phyloP scores from a whole-genome alignment of 345 rosid species.

The Melaleuca quinquenervia region DNA sequence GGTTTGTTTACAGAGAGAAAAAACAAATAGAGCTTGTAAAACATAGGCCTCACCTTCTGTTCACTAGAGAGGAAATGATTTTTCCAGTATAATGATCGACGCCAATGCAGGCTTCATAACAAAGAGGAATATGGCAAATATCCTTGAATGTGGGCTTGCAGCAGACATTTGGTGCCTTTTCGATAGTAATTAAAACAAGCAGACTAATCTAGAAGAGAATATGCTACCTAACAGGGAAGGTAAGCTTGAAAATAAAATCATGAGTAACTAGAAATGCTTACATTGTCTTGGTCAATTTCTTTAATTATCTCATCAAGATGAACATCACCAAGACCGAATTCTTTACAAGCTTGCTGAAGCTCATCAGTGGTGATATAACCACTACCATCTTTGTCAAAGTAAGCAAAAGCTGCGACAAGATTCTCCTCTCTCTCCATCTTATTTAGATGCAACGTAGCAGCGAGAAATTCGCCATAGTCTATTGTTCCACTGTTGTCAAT shows the following conservation, averaged over 20 bases:
- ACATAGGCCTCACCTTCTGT: neutral
- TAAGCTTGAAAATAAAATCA: neutral
- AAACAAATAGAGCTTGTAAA: neutral
- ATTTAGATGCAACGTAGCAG: constrained; percentile 86
- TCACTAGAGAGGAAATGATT: neutral
- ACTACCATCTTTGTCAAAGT: constrained; percentile 86
- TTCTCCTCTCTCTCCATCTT: constrained; percentile 93
- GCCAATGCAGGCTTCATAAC: neutral
- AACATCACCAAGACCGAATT: constrained; percentile 77
- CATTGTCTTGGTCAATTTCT: constrained; percentile 90
- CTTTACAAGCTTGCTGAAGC: constrained; percentile 90
- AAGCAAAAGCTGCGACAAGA: constrained; percentile 73
- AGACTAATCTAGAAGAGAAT: neutral
- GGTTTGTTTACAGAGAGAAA: neutral
- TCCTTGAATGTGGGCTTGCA: neutral
- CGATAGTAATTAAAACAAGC: neutral
- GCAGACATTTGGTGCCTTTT: neutral
- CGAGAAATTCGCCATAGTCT: constrained; percentile 88
- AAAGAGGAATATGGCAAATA: neutral
- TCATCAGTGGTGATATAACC: constrained; percentile 90
- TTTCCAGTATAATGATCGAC: neutral
- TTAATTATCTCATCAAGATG: constrained; percentile 74
- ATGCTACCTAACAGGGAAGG: neutral
- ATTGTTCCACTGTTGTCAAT: constrained; percentile 83
- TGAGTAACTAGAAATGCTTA: constrained; percentile 21